Conservation (phyloP, 2,329 filamentous ascomycete genomes). For the Diaporthe sp. region DNA sequence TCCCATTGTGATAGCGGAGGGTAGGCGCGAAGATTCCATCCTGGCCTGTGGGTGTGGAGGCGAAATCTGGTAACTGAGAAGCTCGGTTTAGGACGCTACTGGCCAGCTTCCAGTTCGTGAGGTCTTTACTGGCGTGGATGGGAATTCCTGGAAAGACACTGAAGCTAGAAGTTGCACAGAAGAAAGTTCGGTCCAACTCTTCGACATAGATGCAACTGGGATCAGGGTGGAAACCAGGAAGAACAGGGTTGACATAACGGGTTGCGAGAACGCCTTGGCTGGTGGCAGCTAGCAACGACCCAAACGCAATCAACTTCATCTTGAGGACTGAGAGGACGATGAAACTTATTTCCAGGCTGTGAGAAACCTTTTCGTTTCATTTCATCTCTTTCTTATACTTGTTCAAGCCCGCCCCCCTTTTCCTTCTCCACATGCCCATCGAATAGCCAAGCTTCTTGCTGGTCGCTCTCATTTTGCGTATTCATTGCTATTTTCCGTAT, state of each 20-base stretch:
- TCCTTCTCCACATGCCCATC: not conserved
- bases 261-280: not conserved
- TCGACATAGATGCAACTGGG: conserved; percentile 55
- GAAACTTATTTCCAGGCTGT: not conserved
- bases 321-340: not conserved
- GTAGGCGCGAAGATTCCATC: conserved; percentile 45
- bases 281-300: not conserved
- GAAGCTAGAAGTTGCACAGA: conserved; percentile 63
- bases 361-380: not conserved
- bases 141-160: conserved; percentile 63
- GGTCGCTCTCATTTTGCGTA: not conserved
- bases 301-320: not conserved
- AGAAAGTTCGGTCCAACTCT: conserved; percentile 56
- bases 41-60: conserved; percentile 43
- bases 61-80: conserved; percentile 51
- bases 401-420: not conserved
- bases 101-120: conserved; percentile 58
- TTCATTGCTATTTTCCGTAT: conserved; percentile 3
- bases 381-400: not conserved
- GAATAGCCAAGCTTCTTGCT: not conserved
- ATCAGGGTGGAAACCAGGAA: conserved; percentile 62
- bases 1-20: conserved; percentile 43
- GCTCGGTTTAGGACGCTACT: conserved; percentile 53
- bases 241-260: conserved; percentile 53
- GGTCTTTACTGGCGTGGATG: conserved; percentile 62